These are phyloP conservation scores for Berkeleyomyces rouxiae DNA, from an alignment of 2,329 filamentous ascomycete species.

Conservation along the genomic window DNA sequence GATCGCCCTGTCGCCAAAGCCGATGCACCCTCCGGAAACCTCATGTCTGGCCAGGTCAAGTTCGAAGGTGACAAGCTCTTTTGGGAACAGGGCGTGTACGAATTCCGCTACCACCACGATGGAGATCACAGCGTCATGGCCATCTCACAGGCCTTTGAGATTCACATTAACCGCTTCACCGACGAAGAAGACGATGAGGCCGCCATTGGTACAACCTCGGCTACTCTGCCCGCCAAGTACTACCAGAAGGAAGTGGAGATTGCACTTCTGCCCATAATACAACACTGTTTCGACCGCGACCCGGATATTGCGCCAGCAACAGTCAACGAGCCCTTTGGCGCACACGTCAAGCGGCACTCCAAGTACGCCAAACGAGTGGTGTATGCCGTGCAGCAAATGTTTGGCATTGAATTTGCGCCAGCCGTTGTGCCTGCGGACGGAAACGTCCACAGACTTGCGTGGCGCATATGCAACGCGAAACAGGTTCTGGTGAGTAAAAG, in stretches of 20 bases:
- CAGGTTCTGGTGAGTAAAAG: constrained; percentile 55
- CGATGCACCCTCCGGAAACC: constrained; percentile 34
- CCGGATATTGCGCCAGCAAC: constrained; percentile 74
- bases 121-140: constrained; percentile 88
- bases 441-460: constrained; percentile 75
- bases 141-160: constrained; percentile 83
- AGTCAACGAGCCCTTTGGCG: constrained; percentile 68
- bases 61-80: constrained; percentile 89
- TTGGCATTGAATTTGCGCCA: constrained; percentile 87
- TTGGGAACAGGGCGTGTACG: constrained; percentile 93
- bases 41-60: constrained; percentile 63
- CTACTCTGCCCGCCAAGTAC: constrained; percentile 30
- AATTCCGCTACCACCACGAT: constrained; percentile 92
- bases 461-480: constrained; percentile 91
- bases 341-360: constrained; percentile 66
- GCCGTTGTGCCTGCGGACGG: constrained; percentile 87
- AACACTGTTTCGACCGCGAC: constrained; percentile 85
- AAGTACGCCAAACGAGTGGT: constrained; percentile 85
- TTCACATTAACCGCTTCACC: constrained; percentile 66
- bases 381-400: constrained; percentile 91
- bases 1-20: constrained; percentile 38
- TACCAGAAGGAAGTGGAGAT: constrained; percentile 57
- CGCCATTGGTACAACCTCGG: background rate
- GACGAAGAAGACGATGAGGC: constrained; percentile 47
- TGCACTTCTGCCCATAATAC: constrained; percentile 64